Evolutionary conservation across 371 early-diverging fungal genomes (phyloP).

Genomic region (Mortierella sp.): DNA sequence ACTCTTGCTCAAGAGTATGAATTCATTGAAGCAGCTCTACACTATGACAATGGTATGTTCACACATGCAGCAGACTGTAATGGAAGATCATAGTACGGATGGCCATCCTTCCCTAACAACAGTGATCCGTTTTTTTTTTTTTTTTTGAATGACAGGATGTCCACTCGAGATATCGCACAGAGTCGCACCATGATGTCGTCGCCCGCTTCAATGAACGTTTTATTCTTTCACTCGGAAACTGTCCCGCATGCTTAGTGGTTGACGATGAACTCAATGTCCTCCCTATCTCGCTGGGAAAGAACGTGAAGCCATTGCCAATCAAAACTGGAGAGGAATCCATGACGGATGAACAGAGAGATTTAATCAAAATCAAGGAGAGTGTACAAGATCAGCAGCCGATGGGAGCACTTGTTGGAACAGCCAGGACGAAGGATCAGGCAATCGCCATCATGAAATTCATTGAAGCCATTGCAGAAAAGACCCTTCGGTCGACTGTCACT

Average conservation of each 20-base stretch:
- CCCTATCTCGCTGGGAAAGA: conserved; percentile 90
- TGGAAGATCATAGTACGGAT: too few relatives aligned
- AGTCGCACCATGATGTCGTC: conserved; percentile 92
- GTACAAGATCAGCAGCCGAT: conserved; percentile 90
- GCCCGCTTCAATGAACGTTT: conserved; percentile 98
- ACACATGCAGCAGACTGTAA: too few relatives aligned
- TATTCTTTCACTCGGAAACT: conserved; percentile 91
- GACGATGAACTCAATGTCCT: conserved; percentile 98
- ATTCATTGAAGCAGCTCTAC: conserved; percentile 94
- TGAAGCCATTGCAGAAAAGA: conserved; percentile 94
- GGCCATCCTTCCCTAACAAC: not conserved
- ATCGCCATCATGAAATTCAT: conserved; percentile 95
- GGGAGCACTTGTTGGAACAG: conserved; percentile 79
- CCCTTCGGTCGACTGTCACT: conserved; percentile 89
- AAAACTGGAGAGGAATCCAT: conserved; percentile 63
- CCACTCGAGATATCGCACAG: conserved; percentile 93
- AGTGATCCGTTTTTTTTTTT: conserved; percentile 5
- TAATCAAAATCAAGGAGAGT: conserved; percentile 83
- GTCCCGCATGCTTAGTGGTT: conserved; percentile 93
- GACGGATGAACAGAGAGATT: conserved; percentile 77
- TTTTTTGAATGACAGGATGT: conserved; percentile 72
- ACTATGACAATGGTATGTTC: conserved; percentile 92
- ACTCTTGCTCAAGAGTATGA: conserved; percentile 93
- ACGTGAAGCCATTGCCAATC: conserved; percentile 85
- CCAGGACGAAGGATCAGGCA: conserved; percentile 95